Evolutionary conservation across 73 alveolate genomes (phyloP).

Genomic region (Symbiodinium natans): DNA sequence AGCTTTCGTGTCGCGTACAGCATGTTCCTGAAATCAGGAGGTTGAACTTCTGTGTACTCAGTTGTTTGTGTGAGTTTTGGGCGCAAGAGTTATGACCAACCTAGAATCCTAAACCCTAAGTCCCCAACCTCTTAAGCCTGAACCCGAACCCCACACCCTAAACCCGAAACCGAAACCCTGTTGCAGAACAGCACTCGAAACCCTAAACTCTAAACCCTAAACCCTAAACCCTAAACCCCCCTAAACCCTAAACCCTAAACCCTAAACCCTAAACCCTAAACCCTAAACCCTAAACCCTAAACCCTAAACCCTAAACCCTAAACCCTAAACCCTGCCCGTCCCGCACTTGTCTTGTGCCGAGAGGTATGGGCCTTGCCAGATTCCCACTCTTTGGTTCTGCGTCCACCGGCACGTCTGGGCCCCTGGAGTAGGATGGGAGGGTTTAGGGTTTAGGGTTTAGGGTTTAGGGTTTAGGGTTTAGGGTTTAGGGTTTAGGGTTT

Average conservation of each 20-base stretch:
- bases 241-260: not conserved
- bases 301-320: not conserved
- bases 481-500: not conserved
- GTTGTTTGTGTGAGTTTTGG: too few species aligned
- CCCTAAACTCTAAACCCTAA: not conserved
- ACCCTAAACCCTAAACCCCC: not conserved
- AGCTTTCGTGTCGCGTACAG: too few species aligned
- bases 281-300: not conserved
- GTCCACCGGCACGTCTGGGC: slow-evolving; percentile 77
- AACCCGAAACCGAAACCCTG: too few species aligned
- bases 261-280: not conserved
- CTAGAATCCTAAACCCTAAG: too few species aligned
- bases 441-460: not conserved
- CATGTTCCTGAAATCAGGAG: too few species aligned
- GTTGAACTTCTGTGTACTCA: too few species aligned
- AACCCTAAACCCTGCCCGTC: not conserved
- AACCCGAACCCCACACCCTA: too few species aligned
- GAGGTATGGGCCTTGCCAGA: slow-evolving; percentile 91
- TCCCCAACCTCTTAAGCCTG: too few species aligned
- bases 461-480: not conserved
- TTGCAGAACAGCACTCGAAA: too few species aligned
- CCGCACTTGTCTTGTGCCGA: not conserved
- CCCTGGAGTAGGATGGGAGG: not conserved
- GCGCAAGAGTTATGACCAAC: too few species aligned
- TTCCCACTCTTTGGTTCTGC: slow-evolving; percentile 89